Conservation (phyloP, 441 rosid genomes). For the Populus tomentosa region DNA sequence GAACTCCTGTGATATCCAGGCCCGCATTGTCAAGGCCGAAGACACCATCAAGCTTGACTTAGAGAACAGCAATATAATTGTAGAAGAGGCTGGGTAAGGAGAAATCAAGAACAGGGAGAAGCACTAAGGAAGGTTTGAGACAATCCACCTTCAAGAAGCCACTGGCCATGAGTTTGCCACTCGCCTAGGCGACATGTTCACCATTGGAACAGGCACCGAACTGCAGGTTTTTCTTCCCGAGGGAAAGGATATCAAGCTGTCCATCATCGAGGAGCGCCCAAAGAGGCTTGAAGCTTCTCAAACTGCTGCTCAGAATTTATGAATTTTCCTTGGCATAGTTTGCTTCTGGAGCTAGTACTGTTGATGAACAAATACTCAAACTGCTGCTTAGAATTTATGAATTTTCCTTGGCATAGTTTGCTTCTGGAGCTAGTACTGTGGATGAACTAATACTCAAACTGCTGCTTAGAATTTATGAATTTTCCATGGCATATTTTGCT, state of each 20-base stretch:
- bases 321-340: not conserved
- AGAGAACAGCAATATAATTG: slow-evolving; percentile 63
- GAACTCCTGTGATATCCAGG: slow-evolving; percentile 69
- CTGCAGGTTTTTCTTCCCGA: slow-evolving; percentile 84
- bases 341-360: no score
- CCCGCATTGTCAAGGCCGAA: slow-evolving; percentile 65
- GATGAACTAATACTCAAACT: not conserved
- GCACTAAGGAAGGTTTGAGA: slow-evolving; percentile 74
- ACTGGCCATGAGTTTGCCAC: slow-evolving; percentile 72
- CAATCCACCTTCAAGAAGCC: slow-evolving; percentile 70
- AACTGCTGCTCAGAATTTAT: not conserved
- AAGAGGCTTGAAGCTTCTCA: not conserved
- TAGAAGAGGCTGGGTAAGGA: slow-evolving; percentile 78
- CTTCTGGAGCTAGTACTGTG: no score
- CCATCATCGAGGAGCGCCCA: no score
- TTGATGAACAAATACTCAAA: not conserved
- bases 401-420: not conserved
- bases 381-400: not conserved
- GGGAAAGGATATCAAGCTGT: slow-evolving; percentile 67
- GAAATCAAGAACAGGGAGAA: slow-evolving; percentile 72
- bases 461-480: not conserved
- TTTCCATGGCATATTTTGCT: not conserved
- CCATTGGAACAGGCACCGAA: slow-evolving; percentile 65
- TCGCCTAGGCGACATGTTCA: slow-evolving; percentile 69
- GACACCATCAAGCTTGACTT: slow-evolving; percentile 77